A percentile compares a stretch with the other conserved stretches of the same genome.
These are phyloP conservation scores for Exobasidium cylindrosporum DNA, from an alignment of 1,284 basidiomycete genomes.

Conservation along the genomic window DNA sequence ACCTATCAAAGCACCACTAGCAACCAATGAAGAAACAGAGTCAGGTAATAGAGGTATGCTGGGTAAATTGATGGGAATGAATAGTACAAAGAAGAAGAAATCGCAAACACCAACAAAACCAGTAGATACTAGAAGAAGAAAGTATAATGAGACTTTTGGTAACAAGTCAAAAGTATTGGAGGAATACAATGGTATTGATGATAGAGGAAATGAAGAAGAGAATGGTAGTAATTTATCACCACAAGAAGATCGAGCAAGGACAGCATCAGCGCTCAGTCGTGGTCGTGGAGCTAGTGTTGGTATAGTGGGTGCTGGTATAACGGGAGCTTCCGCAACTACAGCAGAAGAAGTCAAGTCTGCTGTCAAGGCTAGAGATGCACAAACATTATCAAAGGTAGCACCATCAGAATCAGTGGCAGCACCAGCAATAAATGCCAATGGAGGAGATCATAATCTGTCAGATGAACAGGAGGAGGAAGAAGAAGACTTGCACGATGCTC, in stretches of 20 bases:
- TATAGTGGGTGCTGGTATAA: not conserved
- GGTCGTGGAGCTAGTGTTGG: not conserved
- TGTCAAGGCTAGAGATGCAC: not conserved
- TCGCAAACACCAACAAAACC: not conserved
- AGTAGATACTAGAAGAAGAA: not conserved
- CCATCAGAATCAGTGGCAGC: not conserved
- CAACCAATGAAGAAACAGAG: not conserved
- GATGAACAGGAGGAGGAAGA: not conserved
- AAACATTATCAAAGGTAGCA: not conserved
- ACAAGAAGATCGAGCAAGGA: not conserved
- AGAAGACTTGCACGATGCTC: constrained; percentile 1
- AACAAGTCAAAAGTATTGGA: not conserved
- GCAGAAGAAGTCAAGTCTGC: not conserved
- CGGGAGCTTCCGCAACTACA: not conserved
- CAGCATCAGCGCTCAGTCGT: not conserved
- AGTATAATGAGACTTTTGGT: not conserved
- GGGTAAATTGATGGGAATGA: not conserved
- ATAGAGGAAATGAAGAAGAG: not conserved
- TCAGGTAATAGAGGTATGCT: not conserved
- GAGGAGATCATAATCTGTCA: not conserved
- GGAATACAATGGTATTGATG: not conserved
- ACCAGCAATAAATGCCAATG: not conserved
- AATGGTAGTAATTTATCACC: not conserved
- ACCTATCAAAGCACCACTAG: not conserved
- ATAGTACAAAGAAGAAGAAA: not conserved